Conservation (phyloP, 2,329 filamentous ascomycete genomes). For the Chrysosporium keratinophilum region DNA sequence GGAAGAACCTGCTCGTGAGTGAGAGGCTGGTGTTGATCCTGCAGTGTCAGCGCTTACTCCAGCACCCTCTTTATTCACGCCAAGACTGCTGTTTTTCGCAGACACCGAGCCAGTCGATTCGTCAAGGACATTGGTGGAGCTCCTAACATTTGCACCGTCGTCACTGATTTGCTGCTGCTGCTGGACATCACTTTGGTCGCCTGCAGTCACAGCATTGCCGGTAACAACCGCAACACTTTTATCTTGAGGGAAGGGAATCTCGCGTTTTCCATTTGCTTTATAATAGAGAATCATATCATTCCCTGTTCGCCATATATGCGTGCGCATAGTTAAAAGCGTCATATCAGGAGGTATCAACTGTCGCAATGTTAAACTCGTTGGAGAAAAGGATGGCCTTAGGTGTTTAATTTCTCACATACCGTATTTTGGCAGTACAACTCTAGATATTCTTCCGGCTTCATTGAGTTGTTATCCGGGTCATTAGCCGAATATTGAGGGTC, state of each 20-base stretch:
- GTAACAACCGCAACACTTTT: neutral
- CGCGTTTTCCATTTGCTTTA: conserved; percentile 76
- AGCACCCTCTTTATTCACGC: neutral
- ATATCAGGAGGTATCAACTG: conserved; percentile 59
- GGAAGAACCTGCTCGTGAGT: conserved; percentile 1
- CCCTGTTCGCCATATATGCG: conserved; percentile 90
- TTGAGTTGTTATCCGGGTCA: conserved; percentile 43
- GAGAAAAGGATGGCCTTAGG: neutral
- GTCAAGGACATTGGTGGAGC: neutral
- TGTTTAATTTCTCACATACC: conserved; percentile 43
- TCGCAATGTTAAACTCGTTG: conserved; percentile 3
- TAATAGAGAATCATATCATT: conserved; percentile 86
- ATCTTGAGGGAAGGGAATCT: conserved; percentile 25
- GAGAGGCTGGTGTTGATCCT: conserved; percentile 3
- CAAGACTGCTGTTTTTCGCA: neutral
- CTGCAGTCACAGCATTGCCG: neutral
- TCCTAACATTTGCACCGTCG: neutral
- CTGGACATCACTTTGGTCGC: neutral
- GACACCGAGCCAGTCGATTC: neutral
- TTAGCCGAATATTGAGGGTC: conserved; percentile 56
- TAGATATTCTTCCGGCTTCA: conserved; percentile 83
- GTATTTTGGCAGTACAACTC: conserved; percentile 92
- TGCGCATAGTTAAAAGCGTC: conserved; percentile 85
- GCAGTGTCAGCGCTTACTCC: neutral
- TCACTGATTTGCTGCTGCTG: neutral